Conservation (phyloP, 2,329 filamentous ascomycete genomes). For the Aureobasidium musti region DNA sequence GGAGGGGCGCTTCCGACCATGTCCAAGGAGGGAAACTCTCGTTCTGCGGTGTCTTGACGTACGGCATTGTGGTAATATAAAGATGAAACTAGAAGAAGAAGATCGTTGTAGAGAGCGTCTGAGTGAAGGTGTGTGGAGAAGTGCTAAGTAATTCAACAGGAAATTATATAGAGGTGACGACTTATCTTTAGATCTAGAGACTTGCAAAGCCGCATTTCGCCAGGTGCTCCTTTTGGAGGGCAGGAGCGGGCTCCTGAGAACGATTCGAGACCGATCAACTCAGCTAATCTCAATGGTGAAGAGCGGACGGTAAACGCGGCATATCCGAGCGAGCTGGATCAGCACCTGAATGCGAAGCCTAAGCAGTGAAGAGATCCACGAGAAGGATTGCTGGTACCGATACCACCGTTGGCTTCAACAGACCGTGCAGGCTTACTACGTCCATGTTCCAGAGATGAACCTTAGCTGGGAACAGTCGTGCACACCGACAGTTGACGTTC, state of each 20-base stretch:
- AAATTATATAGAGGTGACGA: neutral
- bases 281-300: neutral
- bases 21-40: slow-evolving; percentile 39
- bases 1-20: slow-evolving; percentile 70
- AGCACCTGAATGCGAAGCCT: neutral
- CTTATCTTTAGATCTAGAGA: neutral
- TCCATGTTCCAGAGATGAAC: neutral
- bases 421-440: neutral
- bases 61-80: neutral
- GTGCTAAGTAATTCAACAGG: neutral
- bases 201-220: neutral
- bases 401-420: neutral
- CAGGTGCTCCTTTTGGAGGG: neutral
- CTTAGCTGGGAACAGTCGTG: neutral
- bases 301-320: neutral
- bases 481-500: neutral
- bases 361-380: no score
- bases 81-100: neutral
- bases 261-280: neutral
- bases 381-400: neutral
- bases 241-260: neutral
- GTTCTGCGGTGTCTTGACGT: slow-evolving; percentile 6
- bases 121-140: neutral
- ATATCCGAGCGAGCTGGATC: neutral
- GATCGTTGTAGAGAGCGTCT: neutral